phyloP scores from a whole-genome alignment of 2,329 filamentous ascomycete genomes.

The Phoma sp. region DNA sequence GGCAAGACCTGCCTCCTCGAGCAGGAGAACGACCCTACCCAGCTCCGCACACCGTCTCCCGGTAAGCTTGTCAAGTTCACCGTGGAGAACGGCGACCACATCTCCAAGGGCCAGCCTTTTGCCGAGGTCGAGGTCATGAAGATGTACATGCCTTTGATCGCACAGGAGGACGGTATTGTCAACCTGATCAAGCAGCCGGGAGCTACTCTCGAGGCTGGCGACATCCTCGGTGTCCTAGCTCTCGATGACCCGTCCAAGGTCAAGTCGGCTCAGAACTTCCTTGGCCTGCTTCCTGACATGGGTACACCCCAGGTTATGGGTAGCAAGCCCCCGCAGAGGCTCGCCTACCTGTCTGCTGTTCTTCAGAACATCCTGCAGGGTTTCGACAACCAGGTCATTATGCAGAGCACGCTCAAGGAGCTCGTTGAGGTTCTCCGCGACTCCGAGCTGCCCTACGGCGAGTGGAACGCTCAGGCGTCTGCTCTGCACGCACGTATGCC shows the following conservation, averaged over 20 bases:
- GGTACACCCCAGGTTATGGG: conserved; percentile 88
- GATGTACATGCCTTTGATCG: conserved; percentile 99
- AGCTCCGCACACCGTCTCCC: conserved; percentile 91
- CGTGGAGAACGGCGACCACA: conserved; percentile 92
- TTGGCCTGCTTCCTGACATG: conserved; percentile 86
- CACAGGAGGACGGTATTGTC: conserved; percentile 93
- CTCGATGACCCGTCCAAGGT: conserved; percentile 95
- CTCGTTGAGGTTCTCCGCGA: conserved; percentile 90
- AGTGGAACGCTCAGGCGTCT: conserved; percentile 95
- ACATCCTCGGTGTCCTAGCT: conserved; percentile 96
- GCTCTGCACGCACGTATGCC: conserved; percentile 98
- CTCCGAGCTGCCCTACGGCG: conserved; percentile 90
- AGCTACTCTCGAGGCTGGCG: conserved; percentile 95
- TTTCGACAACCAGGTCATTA: conserved; percentile 97
- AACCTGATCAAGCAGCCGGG: conserved; percentile 99
- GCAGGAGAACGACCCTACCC: conserved; percentile 98
- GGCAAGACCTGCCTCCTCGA: conserved; percentile 98
- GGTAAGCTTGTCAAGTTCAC: conserved; percentile 99
- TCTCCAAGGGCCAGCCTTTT: conserved; percentile 89
- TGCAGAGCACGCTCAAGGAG: conserved; percentile 85
- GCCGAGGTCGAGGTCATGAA: conserved; percentile 99
- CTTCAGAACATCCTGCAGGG: conserved; percentile 88
- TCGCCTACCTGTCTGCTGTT: conserved; percentile 77
- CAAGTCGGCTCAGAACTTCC: conserved; percentile 94
- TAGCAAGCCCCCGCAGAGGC: conserved; percentile 89